A percentile compares a stretch with the other conserved stretches of the same genome.
Evolutionary conservation across 2,329 filamentous ascomycete genomes (phyloP).

Genomic region (Aspergillus brasiliensis): DNA sequence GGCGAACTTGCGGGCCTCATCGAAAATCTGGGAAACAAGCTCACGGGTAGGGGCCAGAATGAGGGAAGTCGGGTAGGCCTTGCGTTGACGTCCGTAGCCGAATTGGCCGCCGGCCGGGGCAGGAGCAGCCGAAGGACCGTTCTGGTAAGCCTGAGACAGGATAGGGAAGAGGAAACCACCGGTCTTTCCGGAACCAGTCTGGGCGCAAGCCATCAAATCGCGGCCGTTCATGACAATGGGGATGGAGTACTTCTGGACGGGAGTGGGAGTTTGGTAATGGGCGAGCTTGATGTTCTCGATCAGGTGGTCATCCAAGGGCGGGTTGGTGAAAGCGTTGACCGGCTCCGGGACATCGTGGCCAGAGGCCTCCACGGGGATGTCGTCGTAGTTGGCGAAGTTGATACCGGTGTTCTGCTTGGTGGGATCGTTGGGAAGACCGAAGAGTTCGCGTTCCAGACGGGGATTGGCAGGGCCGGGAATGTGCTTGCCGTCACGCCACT

Average conservation of each 20-base stretch:
- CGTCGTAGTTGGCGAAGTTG: slow-evolving; percentile 99
- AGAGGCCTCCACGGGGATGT: slow-evolving; percentile 97
- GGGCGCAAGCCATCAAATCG: slow-evolving; percentile 98
- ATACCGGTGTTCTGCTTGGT: slow-evolving; percentile 96
- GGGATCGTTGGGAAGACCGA: slow-evolving; percentile 86
- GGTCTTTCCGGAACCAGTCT: slow-evolving; percentile 99
- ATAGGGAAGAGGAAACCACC: slow-evolving; percentile 99
- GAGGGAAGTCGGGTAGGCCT: slow-evolving; percentile 94
- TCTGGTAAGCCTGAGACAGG: slow-evolving; percentile 93
- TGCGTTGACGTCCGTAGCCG: slow-evolving; percentile 87
- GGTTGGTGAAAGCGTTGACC: slow-evolving; percentile 86
- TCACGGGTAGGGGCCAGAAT: slow-evolving; percentile 97
- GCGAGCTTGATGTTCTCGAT: slow-evolving; percentile 91
- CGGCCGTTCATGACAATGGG: slow-evolving; percentile 97
- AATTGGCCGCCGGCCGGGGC: slow-evolving; percentile 62
- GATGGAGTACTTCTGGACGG: slow-evolving; percentile 99
- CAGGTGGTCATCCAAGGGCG: slow-evolving; percentile 91
- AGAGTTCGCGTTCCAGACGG: slow-evolving; percentile 92
- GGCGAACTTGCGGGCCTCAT: slow-evolving; percentile 95
- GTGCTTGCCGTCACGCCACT: slow-evolving; percentile 97
- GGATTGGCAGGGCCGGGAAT: slow-evolving; percentile 84
- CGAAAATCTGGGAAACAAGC: slow-evolving; percentile 97
- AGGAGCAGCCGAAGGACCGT: slow-evolving; percentile 74
- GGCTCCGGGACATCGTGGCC: slow-evolving; percentile 91
- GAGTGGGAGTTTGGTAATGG: slow-evolving; percentile 92